phyloP scores from a whole-genome alignment of 1,284 basidiomycete genomes.

The Trametes hirsuta region DNA sequence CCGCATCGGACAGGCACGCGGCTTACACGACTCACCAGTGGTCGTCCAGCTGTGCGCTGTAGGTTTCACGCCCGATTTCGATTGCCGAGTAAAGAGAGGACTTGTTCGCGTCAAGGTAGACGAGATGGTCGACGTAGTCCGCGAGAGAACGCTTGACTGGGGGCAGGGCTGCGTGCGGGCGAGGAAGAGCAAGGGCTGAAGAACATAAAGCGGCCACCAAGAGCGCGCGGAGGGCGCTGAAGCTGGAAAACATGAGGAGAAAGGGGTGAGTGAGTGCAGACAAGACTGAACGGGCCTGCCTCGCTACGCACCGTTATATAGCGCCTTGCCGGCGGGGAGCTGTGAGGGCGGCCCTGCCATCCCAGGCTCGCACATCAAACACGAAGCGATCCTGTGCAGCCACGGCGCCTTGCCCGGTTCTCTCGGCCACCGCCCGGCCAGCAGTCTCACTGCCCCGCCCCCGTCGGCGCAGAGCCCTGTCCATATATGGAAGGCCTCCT shows the following conservation, averaged over 20 bases:
- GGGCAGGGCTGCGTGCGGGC: neutral
- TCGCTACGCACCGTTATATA: conserved; percentile 12
- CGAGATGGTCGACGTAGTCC: conserved; percentile 19
- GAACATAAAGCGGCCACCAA: conserved; percentile 18
- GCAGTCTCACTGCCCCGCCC: neutral
- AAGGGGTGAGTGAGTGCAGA: conserved; percentile 18
- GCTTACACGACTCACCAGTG: conserved; percentile 13
- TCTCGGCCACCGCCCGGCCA: conserved; percentile 4
- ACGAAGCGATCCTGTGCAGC: conserved; percentile 5
- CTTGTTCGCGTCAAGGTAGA: conserved; percentile 20
- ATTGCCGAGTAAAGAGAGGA: conserved; percentile 19
- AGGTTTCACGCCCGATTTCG: conserved; percentile 12
- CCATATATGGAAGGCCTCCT: too few relatives aligned
- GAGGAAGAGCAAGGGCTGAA: conserved; percentile 18
- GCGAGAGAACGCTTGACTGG: conserved; percentile 12
- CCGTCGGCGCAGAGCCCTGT: too few relatives aligned
- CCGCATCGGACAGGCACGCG: neutral
- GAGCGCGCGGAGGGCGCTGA: conserved; percentile 21
- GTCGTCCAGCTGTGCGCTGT: conserved; percentile 19
- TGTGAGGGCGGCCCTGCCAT: conserved; percentile 6
- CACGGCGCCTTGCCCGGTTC: neutral
- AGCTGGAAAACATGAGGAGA: conserved; percentile 22
- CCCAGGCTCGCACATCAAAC: conserved; percentile 6
- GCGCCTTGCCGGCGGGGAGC: conserved; percentile 1
- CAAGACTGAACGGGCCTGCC: conserved; percentile 16